phyloP scores from a whole-genome alignment of 2,329 filamentous ascomycete species.

The Fusarium chuoi region DNA sequence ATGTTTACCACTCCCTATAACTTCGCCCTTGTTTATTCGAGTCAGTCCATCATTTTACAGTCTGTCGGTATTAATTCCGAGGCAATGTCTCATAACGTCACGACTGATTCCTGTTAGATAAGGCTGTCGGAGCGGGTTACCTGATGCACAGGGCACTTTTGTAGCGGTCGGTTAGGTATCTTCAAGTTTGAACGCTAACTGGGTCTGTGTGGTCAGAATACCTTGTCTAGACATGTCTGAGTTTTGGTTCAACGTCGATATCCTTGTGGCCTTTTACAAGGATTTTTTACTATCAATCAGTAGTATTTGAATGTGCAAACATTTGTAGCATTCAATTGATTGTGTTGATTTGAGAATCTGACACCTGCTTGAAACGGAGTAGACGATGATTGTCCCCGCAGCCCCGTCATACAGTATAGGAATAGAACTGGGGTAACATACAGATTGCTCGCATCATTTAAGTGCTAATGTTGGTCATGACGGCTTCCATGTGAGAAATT shows the following conservation, averaged over 20 bases:
- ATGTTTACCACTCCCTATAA: background rate
- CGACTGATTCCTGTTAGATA: slow-evolving; percentile 7
- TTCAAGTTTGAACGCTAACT: slow-evolving; percentile 13
- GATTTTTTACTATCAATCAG: slow-evolving; percentile 21
- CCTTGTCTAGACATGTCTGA: slow-evolving; percentile 3
- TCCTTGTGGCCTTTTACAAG: slow-evolving; percentile 8
- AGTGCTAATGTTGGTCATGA: slow-evolving; percentile 8
- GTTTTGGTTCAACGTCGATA: background rate
- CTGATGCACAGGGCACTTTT: slow-evolving; percentile 2
- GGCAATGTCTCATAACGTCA: slow-evolving; percentile 18
- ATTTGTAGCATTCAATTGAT: background rate
- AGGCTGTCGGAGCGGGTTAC: slow-evolving; percentile 10
- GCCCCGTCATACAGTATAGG: slow-evolving; percentile 6
- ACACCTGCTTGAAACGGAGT: slow-evolving; percentile 22
- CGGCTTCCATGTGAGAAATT: slow-evolving; percentile 1
- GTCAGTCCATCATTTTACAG: slow-evolving; percentile 5
- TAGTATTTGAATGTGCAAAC: background rate
- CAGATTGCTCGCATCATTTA: slow-evolving; percentile 23
- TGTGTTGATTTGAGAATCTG: slow-evolving; percentile 11
- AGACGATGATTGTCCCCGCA: slow-evolving; percentile 20
- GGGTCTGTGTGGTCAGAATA: background rate
- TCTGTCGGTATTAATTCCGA: background rate
- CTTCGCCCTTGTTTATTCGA: slow-evolving; percentile 11
- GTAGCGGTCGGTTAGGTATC: slow-evolving; percentile 4
- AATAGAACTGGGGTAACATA: slow-evolving; percentile 19